Evolutionary conservation across 768 basidiomycete genomes (phyloP), one percentile per base, ranked within the genome.

Genomic region (Leccinum boreale): DNA sequence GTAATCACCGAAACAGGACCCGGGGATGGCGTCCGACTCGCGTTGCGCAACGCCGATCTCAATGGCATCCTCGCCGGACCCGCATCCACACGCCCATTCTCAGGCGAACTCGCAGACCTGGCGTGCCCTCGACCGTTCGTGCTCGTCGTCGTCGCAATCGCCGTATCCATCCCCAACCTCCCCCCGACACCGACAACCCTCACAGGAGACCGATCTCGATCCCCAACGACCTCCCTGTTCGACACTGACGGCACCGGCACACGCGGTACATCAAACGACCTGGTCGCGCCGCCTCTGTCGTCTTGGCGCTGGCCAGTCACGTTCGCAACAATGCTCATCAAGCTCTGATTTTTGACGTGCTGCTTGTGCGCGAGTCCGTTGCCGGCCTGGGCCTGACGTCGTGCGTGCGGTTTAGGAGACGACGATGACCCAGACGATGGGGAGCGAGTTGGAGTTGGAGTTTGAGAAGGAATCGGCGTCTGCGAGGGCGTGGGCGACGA

Each of bases 31-130:
- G 79, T 78, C 50, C 79, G 69, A 60, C 80, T 82, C 11, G 77
- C 46, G 57, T 81, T 80, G 61, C 81, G 80, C 71, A 90, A 60
- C 21, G 87, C 89, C 54, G 87, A 88, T 53, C 81, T 77, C 29
- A 90, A 65, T 0, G 87, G 87, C 28, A 75, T 29, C 31, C 12
- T 33, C 12, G 14, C 31, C 31, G 2, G 77, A 6, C 72, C 67
- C 12, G 31, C 31, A 14, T 12, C 31, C 12, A 33, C 4, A 12
- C 12, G 31, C 11, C 31, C 31, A 10, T 12, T 33, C 14, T 6
- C 39, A 9, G 52, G 28, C 17, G 24, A 39, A 29, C 61, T 54
- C 36, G 31, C 26, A 52, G 24, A n/a, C 52, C 44, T 31, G n/a
- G 47, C 26, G 17, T 64, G 49, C 31, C 44, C 52, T 14, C 26